phyloP scores from a whole-genome alignment of 139 green algal species.

The Chlorella sp. region DNA sequence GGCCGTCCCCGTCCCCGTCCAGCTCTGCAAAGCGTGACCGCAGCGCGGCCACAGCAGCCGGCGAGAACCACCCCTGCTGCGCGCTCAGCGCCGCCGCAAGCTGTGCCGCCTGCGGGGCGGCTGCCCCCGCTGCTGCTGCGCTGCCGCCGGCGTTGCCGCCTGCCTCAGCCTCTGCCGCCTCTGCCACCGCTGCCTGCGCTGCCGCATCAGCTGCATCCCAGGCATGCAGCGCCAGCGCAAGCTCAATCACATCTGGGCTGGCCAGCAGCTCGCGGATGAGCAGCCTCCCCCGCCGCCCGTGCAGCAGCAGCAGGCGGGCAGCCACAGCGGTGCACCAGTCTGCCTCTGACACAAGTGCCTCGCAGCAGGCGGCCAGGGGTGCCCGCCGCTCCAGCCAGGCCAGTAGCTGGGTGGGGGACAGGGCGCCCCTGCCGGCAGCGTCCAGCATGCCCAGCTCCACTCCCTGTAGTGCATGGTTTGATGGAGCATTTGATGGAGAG shows the following conservation, averaged over 20 bases:
- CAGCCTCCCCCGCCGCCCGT: conserved; percentile 53
- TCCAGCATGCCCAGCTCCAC: conserved; percentile 62
- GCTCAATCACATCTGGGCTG: conserved; percentile 47
- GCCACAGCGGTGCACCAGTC: conserved; percentile 65
- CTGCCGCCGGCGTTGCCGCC: neutral
- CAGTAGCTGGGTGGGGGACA: conserved; percentile 63
- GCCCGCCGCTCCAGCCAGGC: conserved; percentile 54
- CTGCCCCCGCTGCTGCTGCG: neutral
- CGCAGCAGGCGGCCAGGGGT: conserved; percentile 38
- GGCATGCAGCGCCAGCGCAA: conserved; percentile 7
- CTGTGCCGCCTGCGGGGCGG: too few relatives aligned
- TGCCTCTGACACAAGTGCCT: conserved; percentile 31
- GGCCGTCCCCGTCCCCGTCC: conserved; percentile 66
- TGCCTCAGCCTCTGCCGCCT: neutral
- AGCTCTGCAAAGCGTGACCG: conserved; percentile 63
- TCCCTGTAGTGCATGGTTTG: conserved; percentile 40
- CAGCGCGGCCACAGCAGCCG: conserved; percentile 58
- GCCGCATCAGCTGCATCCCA: conserved; percentile 1
- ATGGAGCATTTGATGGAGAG: neutral
- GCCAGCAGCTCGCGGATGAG: conserved; percentile 53
- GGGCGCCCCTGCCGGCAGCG: conserved; percentile 40
- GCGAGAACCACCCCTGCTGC: conserved; percentile 62
- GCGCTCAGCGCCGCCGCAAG: conserved; percentile 33
- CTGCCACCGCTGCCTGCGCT: neutral
- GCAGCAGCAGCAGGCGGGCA: conserved; percentile 74